Evolutionary conservation across 2,329 filamentous ascomycete genomes (phyloP), one percentile per base, ranked within the genome.

Genomic region (Fusarium verrucosum): DNA sequence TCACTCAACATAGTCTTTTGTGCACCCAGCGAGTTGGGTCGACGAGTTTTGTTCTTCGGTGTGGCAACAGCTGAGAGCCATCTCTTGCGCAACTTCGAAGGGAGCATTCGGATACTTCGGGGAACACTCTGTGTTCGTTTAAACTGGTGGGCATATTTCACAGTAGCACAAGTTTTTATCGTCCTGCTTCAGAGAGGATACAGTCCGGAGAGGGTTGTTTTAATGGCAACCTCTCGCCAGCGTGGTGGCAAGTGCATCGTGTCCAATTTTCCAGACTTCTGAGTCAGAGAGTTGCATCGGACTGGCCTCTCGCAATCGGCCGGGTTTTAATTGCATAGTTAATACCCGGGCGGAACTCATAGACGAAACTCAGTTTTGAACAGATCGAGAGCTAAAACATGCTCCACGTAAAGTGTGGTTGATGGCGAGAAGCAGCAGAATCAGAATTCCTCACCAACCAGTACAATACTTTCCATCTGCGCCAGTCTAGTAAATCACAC

Each of bases 101-200:
- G 44, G 19, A 22, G 45, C 20, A 33, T 41, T 41, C 45, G 45
- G 45, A 49, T 41, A 41, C 26, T 17, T 49, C 45, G 45, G 45
- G 23, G 17, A 23, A 25, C 13, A 28, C 17, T 22, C 3, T 40
- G 17, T 26, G 16, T 38, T 11, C 22, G n/a, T 11, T 2, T 20
- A 3, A 6, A 25, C 16, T 22, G 38, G 22, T 7, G 16, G 17
- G 23, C 40, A 35, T 28, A 41, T 49, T 32, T 32, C 6, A 1
- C 2, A 13, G 3, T 3, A n/a, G 33, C 10, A 6, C 14, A 2
- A 13, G 1, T 20, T 4, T n/a, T 10, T 28, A 6, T 17, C 26
- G 14, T 28, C 10, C 20, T 26, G 4, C 13, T n/a, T 17, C 23
- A 28, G 17, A 28, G 26, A 13, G 14, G n/a, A 8, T 49, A 23